Evolutionary conservation across 1,139 yeast species (phyloP).

Genomic region (Blastobotrys buckinghamii): DNA sequence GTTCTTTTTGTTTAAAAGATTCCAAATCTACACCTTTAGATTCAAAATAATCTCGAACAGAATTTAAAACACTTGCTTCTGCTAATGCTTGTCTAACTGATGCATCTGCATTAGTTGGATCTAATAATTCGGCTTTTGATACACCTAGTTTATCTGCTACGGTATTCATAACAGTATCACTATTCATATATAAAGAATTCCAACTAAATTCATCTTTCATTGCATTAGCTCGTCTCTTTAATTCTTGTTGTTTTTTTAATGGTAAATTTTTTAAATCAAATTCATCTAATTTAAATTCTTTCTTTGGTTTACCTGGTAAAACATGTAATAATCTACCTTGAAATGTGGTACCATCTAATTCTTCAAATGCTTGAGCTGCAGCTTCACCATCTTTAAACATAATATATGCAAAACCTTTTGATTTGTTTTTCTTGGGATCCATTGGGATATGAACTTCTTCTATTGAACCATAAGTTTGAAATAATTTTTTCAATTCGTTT

Average conservation of each 20-base stretch:
- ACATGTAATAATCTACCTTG: slow-evolving; percentile 93
- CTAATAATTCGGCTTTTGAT: slow-evolving; percentile 73
- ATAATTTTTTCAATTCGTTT: slow-evolving; percentile 61
- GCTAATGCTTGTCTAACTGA: slow-evolving; percentile 98
- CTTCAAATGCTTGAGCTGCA: slow-evolving; percentile 69
- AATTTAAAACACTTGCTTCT: slow-evolving; percentile 92
- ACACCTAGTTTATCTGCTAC: slow-evolving; percentile 84
- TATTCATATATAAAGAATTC: slow-evolving; percentile 89
- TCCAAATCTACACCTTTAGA: slow-evolving; percentile 77
- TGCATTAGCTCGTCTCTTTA: slow-evolving; percentile 80
- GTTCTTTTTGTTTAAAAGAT: slow-evolving; percentile 62
- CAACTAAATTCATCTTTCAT: slow-evolving; percentile 83
- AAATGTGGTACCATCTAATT: slow-evolving; percentile 80
- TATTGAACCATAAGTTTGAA: slow-evolving; percentile 40
- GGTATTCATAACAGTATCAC: slow-evolving; percentile 86
- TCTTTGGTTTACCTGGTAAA: slow-evolving; percentile 77
- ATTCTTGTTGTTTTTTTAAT: slow-evolving; percentile 79
- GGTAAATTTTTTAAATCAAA: slow-evolving; percentile 88
- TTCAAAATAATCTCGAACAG: slow-evolving; percentile 83
- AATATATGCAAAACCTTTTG: slow-evolving; percentile 90
- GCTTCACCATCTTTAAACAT: slow-evolving; percentile 60
- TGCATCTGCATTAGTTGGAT: slow-evolving; percentile 79
- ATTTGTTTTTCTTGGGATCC: slow-evolving; percentile 82
- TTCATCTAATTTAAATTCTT: slow-evolving; percentile 74
- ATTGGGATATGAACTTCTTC: slow-evolving; percentile 76